Evolutionary conservation across 2,329 filamentous ascomycete genomes (phyloP), one percentile per base, ranked within the genome.

Genomic region (Phialophora expanda): DNA sequence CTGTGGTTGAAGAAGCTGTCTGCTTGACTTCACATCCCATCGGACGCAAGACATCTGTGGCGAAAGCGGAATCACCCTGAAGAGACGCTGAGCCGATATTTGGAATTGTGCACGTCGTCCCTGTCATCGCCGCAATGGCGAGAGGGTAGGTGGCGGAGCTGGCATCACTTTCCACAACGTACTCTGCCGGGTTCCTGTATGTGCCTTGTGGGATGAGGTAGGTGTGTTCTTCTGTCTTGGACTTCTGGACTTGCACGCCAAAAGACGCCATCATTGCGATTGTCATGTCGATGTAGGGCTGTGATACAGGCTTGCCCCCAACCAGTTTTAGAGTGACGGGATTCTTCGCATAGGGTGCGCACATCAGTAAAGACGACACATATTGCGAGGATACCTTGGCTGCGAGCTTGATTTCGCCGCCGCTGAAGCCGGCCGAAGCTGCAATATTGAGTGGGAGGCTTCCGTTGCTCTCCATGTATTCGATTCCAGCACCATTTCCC

Each of bases 361-460:
- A 96, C 92, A 99, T 96, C 59, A 99, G 83, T 69, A 99, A 88
- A 1, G 94, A 97, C 0, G 95, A 98, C 44, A 99, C 95, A 75
- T 98, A 99, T 79, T 99, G 95, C n/a, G 95, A 98, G 8, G 95
- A 99, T 17, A 98, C 90, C 50, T 95, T 98, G 0, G 95, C 95
- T 11, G 93, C 92, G 64, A 99, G 85, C 76, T 96, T 91, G 73
- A 99, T 97, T 30, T 90, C 84, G 44, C 95, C 95, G 62, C 93
- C 94, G 55, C 88, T 86, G 71, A 97, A 90, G 3, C 93, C 94
- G 56, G 89, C 89, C 26, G 90, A 90, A 54, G 95, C 93, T 68
- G 89, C 86, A 58, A 99, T 90, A 65, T 89, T 87, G 12, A 99
- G 81, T 0, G 95, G 95, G 50, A 99, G 82, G 76, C 93, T 96